Conservation (phyloP, 2,329 filamentous ascomycete genomes). For the Beauveria medogensis region DNA sequence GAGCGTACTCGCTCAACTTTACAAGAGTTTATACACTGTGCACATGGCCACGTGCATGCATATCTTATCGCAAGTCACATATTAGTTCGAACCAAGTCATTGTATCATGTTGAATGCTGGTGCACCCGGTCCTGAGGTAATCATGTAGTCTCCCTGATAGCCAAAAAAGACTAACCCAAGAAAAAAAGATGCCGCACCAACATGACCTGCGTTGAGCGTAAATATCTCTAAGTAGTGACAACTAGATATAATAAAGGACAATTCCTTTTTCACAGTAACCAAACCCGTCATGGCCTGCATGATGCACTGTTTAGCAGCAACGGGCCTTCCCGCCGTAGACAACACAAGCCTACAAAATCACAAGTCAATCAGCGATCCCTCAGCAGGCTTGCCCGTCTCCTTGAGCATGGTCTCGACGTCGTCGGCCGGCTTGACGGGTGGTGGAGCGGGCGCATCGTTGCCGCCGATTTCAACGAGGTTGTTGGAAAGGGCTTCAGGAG, state of each 20-base stretch:
- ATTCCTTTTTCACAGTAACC: not conserved
- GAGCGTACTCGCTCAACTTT: not conserved
- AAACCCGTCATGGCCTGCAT: not conserved
- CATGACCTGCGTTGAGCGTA: slow-evolving; percentile 8
- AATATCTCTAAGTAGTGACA: slow-evolving; percentile 3
- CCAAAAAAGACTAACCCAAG: not conserved
- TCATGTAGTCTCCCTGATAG: not conserved
- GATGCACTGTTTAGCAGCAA: slow-evolving; percentile 4
- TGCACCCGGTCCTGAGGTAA: not conserved
- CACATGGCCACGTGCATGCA: not conserved
- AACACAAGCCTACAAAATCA: not conserved
- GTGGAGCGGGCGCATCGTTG: slow-evolving; percentile 8
- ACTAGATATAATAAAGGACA: not conserved
- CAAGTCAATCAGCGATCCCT: slow-evolving; percentile 50
- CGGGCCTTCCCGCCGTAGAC: not conserved
- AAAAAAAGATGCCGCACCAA: not conserved
- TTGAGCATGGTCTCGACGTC: slow-evolving; percentile 38
- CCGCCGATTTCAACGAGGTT: slow-evolving; percentile 53
- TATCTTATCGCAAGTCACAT: not conserved
- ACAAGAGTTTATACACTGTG: not conserved
- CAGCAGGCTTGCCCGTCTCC: slow-evolving; percentile 38
- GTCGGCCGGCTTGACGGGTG: slow-evolving; percentile 16
- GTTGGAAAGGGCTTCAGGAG: slow-evolving; percentile 8
- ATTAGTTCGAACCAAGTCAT: not conserved
- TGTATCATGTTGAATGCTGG: slow-evolving; percentile 7